phyloP scores from a whole-genome alignment of 768 basidiomycete species.

The Tylopilus plumbeoviolaceoides region DNA sequence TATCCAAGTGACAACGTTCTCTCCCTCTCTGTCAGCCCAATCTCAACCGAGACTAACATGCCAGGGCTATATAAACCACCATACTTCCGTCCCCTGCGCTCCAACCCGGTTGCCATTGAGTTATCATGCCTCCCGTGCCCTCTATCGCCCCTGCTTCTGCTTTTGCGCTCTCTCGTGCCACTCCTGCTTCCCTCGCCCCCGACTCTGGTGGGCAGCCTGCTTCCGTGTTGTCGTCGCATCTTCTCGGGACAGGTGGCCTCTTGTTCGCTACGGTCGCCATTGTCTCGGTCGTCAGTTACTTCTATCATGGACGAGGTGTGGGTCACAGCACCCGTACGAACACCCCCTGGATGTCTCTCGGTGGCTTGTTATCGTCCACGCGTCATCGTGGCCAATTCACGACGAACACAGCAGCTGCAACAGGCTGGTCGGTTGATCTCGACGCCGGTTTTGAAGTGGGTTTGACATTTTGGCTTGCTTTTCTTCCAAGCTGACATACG shows the following conservation, averaged over 20 bases:
- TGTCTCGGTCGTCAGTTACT: constrained; percentile 14
- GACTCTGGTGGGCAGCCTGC: constrained; percentile 1
- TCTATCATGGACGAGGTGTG: constrained; percentile 8
- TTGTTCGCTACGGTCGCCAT: constrained; percentile 10
- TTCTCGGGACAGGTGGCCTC: constrained; percentile 12
- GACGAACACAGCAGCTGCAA: neutral
- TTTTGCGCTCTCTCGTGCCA: neutral
- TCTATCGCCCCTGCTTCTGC: too few relatives aligned
- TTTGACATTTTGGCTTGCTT: neutral
- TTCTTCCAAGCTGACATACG: neutral
- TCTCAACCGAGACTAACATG: constrained; percentile 7
- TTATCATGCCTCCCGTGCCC: too few relatives aligned
- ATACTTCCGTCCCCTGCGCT: too few relatives aligned
- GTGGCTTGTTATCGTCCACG: constrained; percentile 4
- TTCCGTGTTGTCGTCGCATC: neutral
- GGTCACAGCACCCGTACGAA: neutral
- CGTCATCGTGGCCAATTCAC: neutral
- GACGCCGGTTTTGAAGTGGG: constrained; percentile 12
- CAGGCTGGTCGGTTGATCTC: neutral
- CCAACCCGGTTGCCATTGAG: too few relatives aligned
- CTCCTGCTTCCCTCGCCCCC: neutral
- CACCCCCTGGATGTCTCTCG: constrained; percentile 7
- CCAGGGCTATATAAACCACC: neutral
- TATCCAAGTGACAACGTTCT: constrained; percentile 2
- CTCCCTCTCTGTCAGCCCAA: neutral